Evolutionary conservation across 805 yeast species (phyloP).

Genomic region (Spencermartinsiella europaea): DNA sequence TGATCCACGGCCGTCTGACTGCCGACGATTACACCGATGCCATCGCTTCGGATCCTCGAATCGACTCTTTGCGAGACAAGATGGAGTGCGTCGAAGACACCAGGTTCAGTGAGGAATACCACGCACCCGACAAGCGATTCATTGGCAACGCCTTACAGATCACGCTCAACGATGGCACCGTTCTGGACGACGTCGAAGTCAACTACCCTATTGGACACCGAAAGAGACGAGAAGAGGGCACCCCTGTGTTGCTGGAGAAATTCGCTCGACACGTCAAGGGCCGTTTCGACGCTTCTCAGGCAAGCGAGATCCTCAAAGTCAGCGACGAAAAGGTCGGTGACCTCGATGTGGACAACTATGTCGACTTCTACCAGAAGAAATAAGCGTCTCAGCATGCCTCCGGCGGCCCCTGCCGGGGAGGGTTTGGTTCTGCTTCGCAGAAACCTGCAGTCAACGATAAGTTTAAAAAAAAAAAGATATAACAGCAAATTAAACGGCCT

Average conservation of each 20-base stretch:
- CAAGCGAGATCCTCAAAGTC: slow-evolving; percentile 35
- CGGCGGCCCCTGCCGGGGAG: too few species aligned
- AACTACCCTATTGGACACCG: slow-evolving; percentile 58
- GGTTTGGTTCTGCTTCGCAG: too few species aligned
- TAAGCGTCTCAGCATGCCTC: too few species aligned
- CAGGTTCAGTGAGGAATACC: slow-evolving; percentile 47
- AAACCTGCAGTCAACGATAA: too few species aligned
- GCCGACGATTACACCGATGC: slow-evolving; percentile 54
- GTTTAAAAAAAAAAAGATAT: too few species aligned
- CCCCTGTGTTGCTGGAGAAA: slow-evolving; percentile 47
- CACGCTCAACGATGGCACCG: slow-evolving; percentile 50
- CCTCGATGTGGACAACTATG: slow-evolving; percentile 45
- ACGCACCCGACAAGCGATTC: slow-evolving; percentile 51
- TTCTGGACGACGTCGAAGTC: slow-evolving; percentile 47
- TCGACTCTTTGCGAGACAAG: slow-evolving; percentile 48
- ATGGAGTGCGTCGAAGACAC: slow-evolving; percentile 50
- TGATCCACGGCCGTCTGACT: slow-evolving; percentile 49
- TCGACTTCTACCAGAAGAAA: slow-evolving; percentile 37
- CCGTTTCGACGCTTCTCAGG: slow-evolving; percentile 39
- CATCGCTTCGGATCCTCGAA: slow-evolving; percentile 47
- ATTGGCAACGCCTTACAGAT: slow-evolving; percentile 51
- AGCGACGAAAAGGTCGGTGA: slow-evolving; percentile 34
- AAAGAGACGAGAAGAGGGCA: slow-evolving; percentile 54
- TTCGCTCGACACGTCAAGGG: slow-evolving; percentile 48
- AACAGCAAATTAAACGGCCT: too few species aligned